Evolutionary conservation across 805 yeast species (phyloP).

Genomic region (Metschnikowia bowlesiae): DNA sequence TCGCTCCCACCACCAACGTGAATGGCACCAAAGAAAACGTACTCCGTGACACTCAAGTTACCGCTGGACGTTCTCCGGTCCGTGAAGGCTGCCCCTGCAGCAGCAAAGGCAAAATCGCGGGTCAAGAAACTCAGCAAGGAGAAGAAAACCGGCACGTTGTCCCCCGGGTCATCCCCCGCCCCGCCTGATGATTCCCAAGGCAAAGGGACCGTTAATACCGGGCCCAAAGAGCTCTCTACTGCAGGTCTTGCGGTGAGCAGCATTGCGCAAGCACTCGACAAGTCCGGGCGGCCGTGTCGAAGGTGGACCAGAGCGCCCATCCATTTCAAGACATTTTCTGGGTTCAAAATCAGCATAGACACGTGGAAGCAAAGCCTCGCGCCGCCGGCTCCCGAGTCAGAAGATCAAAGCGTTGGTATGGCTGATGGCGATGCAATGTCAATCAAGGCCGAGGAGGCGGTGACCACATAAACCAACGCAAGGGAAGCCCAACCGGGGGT

Average conservation of each 20-base stretch:
- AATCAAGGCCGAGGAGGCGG: background rate
- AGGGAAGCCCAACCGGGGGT: background rate
- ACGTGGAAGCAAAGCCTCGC: constrained; percentile 9
- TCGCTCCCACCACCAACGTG: background rate
- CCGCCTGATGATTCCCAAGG: constrained; percentile 12
- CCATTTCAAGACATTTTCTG: constrained; percentile 40
- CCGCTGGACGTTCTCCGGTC: constrained; percentile 27
- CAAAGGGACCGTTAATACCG: constrained; percentile 21
- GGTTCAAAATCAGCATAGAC: constrained; percentile 32
- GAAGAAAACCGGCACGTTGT: constrained; percentile 19
- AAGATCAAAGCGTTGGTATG: background rate
- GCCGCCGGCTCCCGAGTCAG: background rate
- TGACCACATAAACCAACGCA: background rate
- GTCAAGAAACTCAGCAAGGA: constrained; percentile 30
- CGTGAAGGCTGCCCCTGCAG: constrained; percentile 21
- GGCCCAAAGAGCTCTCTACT: constrained; percentile 38
- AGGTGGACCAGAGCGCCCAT: constrained; percentile 33
- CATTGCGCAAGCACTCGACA: constrained; percentile 29
- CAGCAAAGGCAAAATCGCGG: constrained; percentile 26
- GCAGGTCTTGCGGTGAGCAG: constrained; percentile 38
- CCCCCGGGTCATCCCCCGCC: constrained; percentile 27
- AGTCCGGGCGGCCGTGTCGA: constrained; percentile 29
- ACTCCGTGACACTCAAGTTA: constrained; percentile 30
- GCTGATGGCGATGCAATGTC: background rate
- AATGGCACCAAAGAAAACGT: constrained; percentile 36